phyloP scores from a whole-genome alignment of 306 rosid genomes.

The Prunus mongolica region DNA sequence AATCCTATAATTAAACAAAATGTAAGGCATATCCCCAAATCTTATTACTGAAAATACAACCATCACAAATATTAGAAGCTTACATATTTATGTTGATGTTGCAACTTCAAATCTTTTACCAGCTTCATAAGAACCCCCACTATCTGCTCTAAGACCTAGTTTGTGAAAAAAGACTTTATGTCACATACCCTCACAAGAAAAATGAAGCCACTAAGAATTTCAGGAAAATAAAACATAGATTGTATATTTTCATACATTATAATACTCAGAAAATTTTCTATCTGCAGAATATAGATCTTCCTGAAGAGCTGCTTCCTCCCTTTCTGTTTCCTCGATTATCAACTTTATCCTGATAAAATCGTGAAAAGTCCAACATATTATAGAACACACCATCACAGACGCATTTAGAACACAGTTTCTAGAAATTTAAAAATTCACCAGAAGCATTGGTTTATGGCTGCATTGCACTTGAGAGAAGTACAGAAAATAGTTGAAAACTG shows the following conservation, averaged over 20 bases:
- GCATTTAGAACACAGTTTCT: background rate
- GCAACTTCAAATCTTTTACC: constrained; percentile 90
- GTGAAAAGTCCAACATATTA: constrained; percentile 7
- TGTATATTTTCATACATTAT: constrained; percentile 46
- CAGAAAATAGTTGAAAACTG: background rate
- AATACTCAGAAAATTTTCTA: constrained; percentile 85
- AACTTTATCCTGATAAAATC: constrained; percentile 62
- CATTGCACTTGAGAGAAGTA: background rate
- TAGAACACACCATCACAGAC: background rate
- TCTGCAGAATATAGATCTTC: constrained; percentile 86
- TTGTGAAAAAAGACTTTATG: constrained; percentile 16
- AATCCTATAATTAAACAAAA: background rate
- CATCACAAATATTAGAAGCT: constrained; percentile 26
- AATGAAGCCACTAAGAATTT: background rate
- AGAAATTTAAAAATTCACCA: background rate
- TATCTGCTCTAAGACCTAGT: constrained; percentile 90
- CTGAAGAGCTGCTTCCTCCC: constrained; percentile 80
- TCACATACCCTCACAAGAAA: constrained; percentile 7
- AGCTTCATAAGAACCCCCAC: constrained; percentile 85
- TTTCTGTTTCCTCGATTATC: constrained; percentile 82
- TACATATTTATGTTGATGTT: constrained; percentile 87
- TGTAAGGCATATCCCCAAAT: background rate
- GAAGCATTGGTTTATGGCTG: background rate
- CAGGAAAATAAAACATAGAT: background rate
- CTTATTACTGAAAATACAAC: constrained; percentile 1